These are phyloP conservation scores for Penicillium sclerotiorum DNA, from an alignment of 2,329 filamentous ascomycete genomes.

Conservation along the genomic window DNA sequence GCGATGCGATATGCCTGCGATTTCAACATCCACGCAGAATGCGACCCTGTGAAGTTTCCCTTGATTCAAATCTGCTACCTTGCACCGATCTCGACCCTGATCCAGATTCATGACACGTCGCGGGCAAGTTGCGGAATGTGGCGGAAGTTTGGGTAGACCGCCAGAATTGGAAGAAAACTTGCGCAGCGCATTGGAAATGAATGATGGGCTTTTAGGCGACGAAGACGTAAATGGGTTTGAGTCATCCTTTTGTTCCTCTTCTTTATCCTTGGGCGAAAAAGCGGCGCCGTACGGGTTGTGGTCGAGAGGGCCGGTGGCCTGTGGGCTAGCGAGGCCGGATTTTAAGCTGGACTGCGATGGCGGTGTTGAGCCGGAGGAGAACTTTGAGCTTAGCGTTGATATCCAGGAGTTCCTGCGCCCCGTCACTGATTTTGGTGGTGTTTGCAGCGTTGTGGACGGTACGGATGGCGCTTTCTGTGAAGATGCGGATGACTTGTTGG, in stretches of 20 bases:
- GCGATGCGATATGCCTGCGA: slow-evolving; percentile 83
- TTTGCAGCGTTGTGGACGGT: slow-evolving; percentile 26
- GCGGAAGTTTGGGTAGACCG: slow-evolving; percentile 55
- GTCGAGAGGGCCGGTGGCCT: slow-evolving; percentile 40
- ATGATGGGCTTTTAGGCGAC: slow-evolving; percentile 71
- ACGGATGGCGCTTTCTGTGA: background rate
- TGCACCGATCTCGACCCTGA: slow-evolving; percentile 74
- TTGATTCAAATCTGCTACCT: slow-evolving; percentile 75
- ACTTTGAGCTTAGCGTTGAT: slow-evolving; percentile 88
- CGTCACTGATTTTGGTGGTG: slow-evolving; percentile 32
- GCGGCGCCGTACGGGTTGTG: slow-evolving; percentile 51
- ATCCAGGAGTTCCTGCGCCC: slow-evolving; percentile 84
- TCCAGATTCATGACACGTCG: slow-evolving; percentile 85
- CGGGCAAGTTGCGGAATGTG: slow-evolving; percentile 70
- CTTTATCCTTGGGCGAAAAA: slow-evolving; percentile 45
- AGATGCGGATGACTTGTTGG: too few relatives aligned
- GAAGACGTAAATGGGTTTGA: slow-evolving; percentile 55
- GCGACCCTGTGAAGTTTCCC: slow-evolving; percentile 83
- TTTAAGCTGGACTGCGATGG: slow-evolving; percentile 40
- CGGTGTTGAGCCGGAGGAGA: slow-evolving; percentile 63
- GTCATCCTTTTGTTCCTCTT: slow-evolving; percentile 45
- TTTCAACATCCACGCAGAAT: slow-evolving; percentile 97
- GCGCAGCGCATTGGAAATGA: slow-evolving; percentile 79
- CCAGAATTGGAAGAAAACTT: slow-evolving; percentile 67
- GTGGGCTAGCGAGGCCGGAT: slow-evolving; percentile 31